Evolutionary conservation across 208 protist species (phyloP).

Genomic region (Trypanosoma scelopori): DNA sequence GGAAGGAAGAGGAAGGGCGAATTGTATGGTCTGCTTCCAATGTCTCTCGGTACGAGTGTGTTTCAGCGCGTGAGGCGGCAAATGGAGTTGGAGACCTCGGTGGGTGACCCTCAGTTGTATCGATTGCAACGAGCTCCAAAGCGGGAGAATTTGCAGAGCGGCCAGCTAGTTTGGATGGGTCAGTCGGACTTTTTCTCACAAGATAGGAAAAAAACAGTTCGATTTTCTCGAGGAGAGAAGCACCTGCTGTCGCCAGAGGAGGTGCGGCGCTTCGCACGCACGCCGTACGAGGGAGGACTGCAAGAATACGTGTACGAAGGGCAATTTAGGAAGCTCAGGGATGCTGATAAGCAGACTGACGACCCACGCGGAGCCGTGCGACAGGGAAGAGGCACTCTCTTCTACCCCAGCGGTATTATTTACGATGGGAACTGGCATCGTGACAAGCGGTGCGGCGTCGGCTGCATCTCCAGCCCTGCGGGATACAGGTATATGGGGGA

Average conservation of each 20-base stretch:
- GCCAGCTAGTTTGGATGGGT: constrained; percentile 25
- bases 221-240: constrained; percentile 20
- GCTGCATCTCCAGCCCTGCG: constrained; percentile 78
- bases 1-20: too few species aligned
- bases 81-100: constrained; percentile 4
- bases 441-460: constrained; percentile 82
- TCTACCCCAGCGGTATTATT: constrained; percentile 84
- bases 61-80: constrained; percentile 14
- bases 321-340: not conserved
- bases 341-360: constrained; percentile 18
- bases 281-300: constrained; percentile 19
- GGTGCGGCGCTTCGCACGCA: constrained; percentile 15
- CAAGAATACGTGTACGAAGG: constrained; percentile 28
- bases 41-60: constrained; percentile 7
- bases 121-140: not conserved
- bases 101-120: not conserved
- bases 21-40: not conserved
- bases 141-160: constrained; percentile 4
- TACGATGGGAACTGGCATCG: constrained; percentile 90
- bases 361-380: constrained; percentile 23
- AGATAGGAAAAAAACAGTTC: constrained; percentile 11
- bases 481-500: constrained; percentile 85
- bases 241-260: constrained; percentile 1
- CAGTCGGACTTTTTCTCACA: constrained; percentile 1
- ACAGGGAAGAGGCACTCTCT: constrained; percentile 77